These are phyloP conservation scores for Noccaea caerulescens DNA, from an alignment of 345 rosid species.

Conservation along the genomic window DNA sequence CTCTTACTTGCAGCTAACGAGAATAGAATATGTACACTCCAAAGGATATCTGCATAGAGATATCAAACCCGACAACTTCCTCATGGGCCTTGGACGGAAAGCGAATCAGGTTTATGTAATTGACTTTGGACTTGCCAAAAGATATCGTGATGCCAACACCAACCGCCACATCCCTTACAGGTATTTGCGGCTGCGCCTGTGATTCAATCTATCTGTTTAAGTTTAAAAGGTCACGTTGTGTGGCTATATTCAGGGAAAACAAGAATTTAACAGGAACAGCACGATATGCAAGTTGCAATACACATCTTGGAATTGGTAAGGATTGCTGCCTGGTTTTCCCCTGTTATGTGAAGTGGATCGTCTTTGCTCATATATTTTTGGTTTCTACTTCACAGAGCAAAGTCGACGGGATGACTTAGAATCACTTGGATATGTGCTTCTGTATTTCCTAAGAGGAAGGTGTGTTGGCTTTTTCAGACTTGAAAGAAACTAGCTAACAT, in stretches of 20 bases:
- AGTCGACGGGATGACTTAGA: constrained; percentile 85
- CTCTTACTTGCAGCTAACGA: constrained; percentile 55
- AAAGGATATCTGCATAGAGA: constrained; percentile 90
- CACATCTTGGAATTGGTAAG: constrained; percentile 98
- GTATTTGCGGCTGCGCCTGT: constrained; percentile 34
- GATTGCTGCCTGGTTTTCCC: constrained; percentile 1
- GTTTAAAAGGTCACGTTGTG: neutral
- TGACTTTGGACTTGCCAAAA: constrained; percentile 93
- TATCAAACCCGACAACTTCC: constrained; percentile 90
- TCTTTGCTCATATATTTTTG: constrained; percentile 5
- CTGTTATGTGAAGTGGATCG: neutral
- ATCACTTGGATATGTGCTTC: constrained; percentile 76
- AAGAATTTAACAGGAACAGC: constrained; percentile 97
- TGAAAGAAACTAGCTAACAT: neutral
- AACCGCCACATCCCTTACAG: constrained; percentile 87
- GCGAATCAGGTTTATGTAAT: constrained; percentile 90
- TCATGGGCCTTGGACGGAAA: constrained; percentile 84
- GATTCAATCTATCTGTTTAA: neutral
- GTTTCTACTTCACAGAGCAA: constrained; percentile 55
- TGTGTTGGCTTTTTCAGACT: constrained; percentile 33
- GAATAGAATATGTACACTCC: constrained; percentile 79
- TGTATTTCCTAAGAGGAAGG: constrained; percentile 94
- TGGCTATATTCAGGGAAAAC: constrained; percentile 69
- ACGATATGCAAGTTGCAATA: constrained; percentile 94
- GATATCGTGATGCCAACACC: constrained; percentile 78